Evolutionary conservation across 805 yeast species (phyloP).

Genomic region (Brettanomyces custersianus): DNA sequence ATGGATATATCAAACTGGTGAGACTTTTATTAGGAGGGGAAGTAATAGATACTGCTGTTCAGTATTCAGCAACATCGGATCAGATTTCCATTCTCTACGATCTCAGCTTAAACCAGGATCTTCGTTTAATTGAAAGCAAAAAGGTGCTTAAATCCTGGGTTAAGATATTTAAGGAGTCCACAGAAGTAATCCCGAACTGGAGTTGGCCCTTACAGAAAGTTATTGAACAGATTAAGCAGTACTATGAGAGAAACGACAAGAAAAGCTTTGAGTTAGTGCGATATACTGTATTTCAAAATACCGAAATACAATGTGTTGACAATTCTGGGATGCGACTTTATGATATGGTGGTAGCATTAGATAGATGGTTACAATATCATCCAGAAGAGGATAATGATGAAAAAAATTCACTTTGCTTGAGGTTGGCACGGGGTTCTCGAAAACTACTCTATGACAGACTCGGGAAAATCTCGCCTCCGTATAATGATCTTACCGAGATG

Average conservation of each 20-base stretch:
- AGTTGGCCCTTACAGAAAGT: too few relatives aligned
- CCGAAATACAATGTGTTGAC: too few relatives aligned
- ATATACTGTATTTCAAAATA: constrained; percentile 6
- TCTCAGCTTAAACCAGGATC: too few relatives aligned
- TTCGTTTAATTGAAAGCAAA: too few relatives aligned
- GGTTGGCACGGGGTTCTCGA: background rate
- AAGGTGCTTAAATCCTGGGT: too few relatives aligned
- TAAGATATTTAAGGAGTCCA: too few relatives aligned
- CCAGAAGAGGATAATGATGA: background rate
- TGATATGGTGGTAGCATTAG: background rate
- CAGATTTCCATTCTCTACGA: constrained; percentile 1
- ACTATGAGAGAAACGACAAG: constrained; percentile 2
- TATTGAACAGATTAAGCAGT: too few relatives aligned
- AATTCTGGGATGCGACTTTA: background rate
- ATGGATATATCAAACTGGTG: background rate
- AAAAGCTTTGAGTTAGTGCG: constrained; percentile 9
- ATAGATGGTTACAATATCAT: background rate
- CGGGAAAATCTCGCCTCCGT: background rate
- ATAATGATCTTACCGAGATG: background rate
- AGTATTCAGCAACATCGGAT: background rate
- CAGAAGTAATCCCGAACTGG: too few relatives aligned
- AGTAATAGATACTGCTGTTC: background rate
- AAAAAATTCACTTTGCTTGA: background rate
- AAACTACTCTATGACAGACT: background rate
- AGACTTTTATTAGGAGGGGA: background rate